Evolutionary conservation across 148 eudicot species (phyloP), one percentile per base, ranked within the genome.

Genomic region (Silene conica): DNA sequence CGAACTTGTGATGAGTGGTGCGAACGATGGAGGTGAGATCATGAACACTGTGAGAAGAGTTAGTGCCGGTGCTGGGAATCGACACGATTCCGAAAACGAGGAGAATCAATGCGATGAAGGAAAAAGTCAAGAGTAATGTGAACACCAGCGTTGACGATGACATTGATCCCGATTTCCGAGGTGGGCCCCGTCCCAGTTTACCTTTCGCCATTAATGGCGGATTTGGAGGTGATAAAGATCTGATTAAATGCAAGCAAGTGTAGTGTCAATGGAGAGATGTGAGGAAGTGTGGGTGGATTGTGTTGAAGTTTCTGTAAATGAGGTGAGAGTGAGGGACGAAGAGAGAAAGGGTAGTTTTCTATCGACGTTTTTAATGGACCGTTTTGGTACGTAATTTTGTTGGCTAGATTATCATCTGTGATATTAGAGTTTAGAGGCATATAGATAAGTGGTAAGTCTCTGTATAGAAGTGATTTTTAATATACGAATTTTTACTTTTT

Each of bases 81-180:
- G 91, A 88, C 72, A 92, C 83, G 18, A 90, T 80, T 54, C 92
- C 89, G n/a, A 87, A 81, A 23, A 83, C 82, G 63, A 92, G 87
- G 55, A 92, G 83, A 57, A 90, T 81, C 55, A 92, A 69, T 9
- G 87, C 79, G 61, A 85, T 56, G 75, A 92, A 87, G 0, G 87
- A 82, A 67, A 86, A 70, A 28, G 76, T 28, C 7, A 90, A 54
- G 1, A 92, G 87, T 45, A 80, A 55, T 15, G 84, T 16, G 71
- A 90, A 83, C 7, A 86, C 64, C 26, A 90, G 71, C 54, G 85
- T 83, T 23, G 91, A 84, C 12, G 91, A 74, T 1, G 87, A 71
- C 6, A 87, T 65, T n/a, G 88, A 69, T 69, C 81, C 61, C 64
- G 91, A 66, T 76, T 78, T 85, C 19, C 91, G 86, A 55, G 83